These are phyloP conservation scores for Phialophora expanda DNA, from an alignment of 2,329 filamentous ascomycete species.

Conservation along the genomic window DNA sequence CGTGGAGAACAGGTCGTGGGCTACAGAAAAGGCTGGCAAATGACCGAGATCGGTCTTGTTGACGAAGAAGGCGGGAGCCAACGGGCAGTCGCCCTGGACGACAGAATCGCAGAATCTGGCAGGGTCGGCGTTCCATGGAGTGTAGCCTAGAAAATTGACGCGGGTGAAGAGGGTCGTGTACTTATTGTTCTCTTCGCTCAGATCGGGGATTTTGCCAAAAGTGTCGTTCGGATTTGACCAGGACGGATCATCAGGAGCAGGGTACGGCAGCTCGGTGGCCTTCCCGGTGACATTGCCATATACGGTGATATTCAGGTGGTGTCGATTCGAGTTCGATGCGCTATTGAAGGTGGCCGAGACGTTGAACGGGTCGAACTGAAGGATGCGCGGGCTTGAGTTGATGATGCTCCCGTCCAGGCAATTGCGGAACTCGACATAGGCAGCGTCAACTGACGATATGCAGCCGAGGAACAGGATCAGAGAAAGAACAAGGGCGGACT, in stretches of 20 bases:
- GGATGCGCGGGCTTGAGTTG: conserved; percentile 62
- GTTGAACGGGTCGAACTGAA: conserved; percentile 80
- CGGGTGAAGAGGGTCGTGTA: conserved; percentile 75
- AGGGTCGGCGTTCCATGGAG: conserved; percentile 62
- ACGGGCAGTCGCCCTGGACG: conserved; percentile 68
- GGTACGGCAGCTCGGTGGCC: conserved; percentile 62
- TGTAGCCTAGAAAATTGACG: conserved; percentile 77
- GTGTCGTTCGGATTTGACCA: conserved; percentile 68
- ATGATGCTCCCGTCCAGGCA: conserved; percentile 70
- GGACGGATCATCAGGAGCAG: conserved; percentile 61
- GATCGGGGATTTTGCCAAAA: conserved; percentile 76
- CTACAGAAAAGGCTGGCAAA: conserved; percentile 75
- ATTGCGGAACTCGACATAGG: conserved; percentile 79
- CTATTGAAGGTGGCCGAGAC: conserved; percentile 75
- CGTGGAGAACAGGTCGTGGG: conserved; percentile 75
- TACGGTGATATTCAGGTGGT: conserved; percentile 76
- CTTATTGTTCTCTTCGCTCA: conserved; percentile 63
- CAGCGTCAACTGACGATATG: conserved; percentile 53
- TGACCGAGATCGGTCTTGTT: conserved; percentile 57
- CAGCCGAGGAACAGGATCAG: conserved; percentile 19
- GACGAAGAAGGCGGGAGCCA: conserved; percentile 72
- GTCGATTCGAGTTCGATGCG: conserved; percentile 57
- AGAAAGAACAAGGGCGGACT: not conserved
- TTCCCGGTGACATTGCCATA: conserved; percentile 91
- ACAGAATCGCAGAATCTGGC: conserved; percentile 70